These are phyloP conservation scores for Hypholoma fasciculare DNA, from an alignment of 768 basidiomycete species.

Conservation along the genomic window DNA sequence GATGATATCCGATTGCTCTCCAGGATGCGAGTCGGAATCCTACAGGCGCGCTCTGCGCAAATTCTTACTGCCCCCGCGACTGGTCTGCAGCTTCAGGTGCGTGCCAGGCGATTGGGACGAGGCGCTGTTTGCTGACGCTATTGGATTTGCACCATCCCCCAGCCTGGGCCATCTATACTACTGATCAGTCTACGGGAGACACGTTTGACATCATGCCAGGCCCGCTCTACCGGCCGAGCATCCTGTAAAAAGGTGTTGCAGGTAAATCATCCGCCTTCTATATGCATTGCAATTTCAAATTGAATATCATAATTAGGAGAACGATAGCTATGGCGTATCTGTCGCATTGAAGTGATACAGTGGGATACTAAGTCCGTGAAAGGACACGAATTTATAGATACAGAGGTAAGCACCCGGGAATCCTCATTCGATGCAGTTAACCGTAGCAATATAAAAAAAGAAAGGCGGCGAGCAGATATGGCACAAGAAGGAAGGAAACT, in stretches of 20 bases:
- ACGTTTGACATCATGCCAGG: no score
- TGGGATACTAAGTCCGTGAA: constrained; percentile 1
- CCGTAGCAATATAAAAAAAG: constrained; percentile 1
- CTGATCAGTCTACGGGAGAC: no score
- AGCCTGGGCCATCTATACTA: no score
- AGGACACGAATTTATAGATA: neutral
- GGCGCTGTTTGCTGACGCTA: neutral
- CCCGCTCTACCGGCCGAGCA: no score
- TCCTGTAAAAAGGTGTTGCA: no score
- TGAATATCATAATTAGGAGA: no score
- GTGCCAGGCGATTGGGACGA: neutral
- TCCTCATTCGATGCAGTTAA: constrained; percentile 1
- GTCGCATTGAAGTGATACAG: neutral
- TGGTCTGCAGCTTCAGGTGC: neutral
- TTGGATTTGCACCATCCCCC: no score
- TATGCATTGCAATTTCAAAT: no score
- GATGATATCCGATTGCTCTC: neutral
- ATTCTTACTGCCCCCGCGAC: neutral
- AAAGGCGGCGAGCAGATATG: neutral
- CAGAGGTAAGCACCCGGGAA: constrained; percentile 1
- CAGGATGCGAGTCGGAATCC: neutral
- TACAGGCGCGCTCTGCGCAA: neutral
- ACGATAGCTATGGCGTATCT: neutral
- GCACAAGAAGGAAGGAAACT: constrained; percentile 4
- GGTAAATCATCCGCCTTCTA: no score